Evolutionary conservation across 2,329 filamentous ascomycete genomes (phyloP).

Genomic region (Exophiala xenobiotica): DNA sequence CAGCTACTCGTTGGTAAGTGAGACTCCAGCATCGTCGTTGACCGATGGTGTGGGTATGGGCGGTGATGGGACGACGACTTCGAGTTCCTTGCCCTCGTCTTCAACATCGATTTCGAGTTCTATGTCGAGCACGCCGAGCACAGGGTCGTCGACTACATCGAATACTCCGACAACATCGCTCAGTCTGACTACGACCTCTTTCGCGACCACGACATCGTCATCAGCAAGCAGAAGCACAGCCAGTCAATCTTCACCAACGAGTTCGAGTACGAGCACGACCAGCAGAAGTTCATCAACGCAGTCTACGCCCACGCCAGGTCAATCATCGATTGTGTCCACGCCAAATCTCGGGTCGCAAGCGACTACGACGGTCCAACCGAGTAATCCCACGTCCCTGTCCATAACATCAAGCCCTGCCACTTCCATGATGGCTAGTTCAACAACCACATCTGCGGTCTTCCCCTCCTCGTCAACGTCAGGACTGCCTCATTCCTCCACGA

Average conservation of each 20-base stretch:
- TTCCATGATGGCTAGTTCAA: too few relatives aligned
- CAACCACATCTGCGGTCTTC: too few relatives aligned
- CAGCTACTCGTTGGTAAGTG: constrained; percentile 12
- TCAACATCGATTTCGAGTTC: background rate
- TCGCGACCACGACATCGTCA: background rate
- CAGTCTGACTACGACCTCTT: background rate
- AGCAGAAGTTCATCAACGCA: background rate
- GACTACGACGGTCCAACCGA: background rate
- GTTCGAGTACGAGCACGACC: background rate
- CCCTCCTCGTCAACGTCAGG: too few relatives aligned
- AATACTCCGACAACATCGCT: background rate
- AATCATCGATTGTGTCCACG: too few relatives aligned
- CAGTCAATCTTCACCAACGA: background rate
- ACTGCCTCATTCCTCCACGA: too few relatives aligned
- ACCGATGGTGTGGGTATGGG: constrained; percentile 17
- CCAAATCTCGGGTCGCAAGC: background rate
- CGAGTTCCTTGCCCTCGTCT: constrained; percentile 3
- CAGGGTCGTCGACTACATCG: background rate
- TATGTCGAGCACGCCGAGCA: background rate
- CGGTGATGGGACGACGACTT: constrained; percentile 5
- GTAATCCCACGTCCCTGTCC: too few relatives aligned
- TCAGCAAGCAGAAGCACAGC: background rate
- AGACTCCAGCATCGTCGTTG: constrained; percentile 13
- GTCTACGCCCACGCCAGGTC: too few relatives aligned
- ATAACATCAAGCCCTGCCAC: too few relatives aligned